These are phyloP conservation scores for Dioszegia crocea DNA, from an alignment of 768 basidiomycete species.

Conservation along the genomic window DNA sequence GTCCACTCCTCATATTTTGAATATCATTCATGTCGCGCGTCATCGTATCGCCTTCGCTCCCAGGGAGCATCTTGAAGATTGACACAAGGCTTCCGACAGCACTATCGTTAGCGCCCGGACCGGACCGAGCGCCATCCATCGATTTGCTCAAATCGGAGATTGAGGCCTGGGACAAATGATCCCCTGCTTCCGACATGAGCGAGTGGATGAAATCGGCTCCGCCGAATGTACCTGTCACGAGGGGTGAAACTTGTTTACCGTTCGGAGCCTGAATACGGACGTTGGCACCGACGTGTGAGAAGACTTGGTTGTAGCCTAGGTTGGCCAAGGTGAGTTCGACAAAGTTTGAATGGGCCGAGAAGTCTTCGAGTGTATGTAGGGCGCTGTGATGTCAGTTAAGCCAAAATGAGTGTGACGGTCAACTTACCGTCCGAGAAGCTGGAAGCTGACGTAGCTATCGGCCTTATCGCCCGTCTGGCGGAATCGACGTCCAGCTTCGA, in stretches of 20 bases:
- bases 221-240: slow-evolving; percentile 67
- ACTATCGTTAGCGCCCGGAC: slow-evolving; percentile 43
- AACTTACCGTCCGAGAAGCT: slow-evolving; percentile 62
- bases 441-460: slow-evolving; percentile 55
- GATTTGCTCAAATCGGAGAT: slow-evolving; percentile 80
- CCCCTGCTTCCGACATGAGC: slow-evolving; percentile 54
- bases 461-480: slow-evolving; percentile 53
- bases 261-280: slow-evolving; percentile 69
- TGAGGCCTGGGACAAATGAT: slow-evolving; percentile 60
- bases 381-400: neutral
- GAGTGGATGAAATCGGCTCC: slow-evolving; percentile 48
- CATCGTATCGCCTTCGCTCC: slow-evolving; percentile 54
- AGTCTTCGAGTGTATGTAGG: slow-evolving; percentile 60
- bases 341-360: slow-evolving; percentile 74
- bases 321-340: slow-evolving; percentile 71
- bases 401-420: neutral
- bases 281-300: slow-evolving; percentile 78
- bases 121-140: slow-evolving; percentile 65
- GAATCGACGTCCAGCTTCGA: slow-evolving; percentile 68
- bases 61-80: slow-evolving; percentile 41
- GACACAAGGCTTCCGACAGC: slow-evolving; percentile 30
- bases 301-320: slow-evolving; percentile 71
- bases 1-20: slow-evolving; percentile 57
- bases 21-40: slow-evolving; percentile 71
- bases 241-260: slow-evolving; percentile 70